Evolutionary conservation across 768 basidiomycete genomes (phyloP), one percentile per base, ranked within the genome.

Genomic region (Leucocoprinus leucothites): DNA sequence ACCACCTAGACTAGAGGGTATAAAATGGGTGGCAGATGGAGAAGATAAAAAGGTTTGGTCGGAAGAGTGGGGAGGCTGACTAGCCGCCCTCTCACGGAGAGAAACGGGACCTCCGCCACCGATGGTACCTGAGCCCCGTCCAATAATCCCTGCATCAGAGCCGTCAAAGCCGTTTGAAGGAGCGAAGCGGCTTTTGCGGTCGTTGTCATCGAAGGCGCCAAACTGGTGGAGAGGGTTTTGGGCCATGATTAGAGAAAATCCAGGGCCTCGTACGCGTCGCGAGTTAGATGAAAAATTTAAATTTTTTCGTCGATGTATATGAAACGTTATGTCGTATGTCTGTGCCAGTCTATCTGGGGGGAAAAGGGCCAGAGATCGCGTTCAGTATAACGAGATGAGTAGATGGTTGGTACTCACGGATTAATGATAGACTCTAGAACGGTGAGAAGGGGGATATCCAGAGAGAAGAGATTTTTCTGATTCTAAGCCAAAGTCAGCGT

Each of bases 41-140:
- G 83, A 82, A 19, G 76, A 71, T 48, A 82, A 63, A 57, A 76
- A 79, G 53, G 59, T 64, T 61, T 75, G 75, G 24, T 75, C 75
- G 44, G 79, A 75, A 3, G 74, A 69, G 58, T 78, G 79, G 2
- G 86, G 85, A 7, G 87, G 87, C 63, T 89, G 87, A 65, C 83
- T 85, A 1, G 86, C 79, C 41, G 87, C 86, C 56, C 87, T 74
- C 69, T 87, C 84, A 55, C 82, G 78, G 48, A 76, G 71, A 56
- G 78, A 74, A 56, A 71, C 69, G 51, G 73, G 62, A 35, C 74
- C 73, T 41, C 80, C 77, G 49, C 76, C 73, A 40, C 70, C 67
- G 45, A 69, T 66, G 40, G 70, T n/a, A 18, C 53, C 45, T 38
- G 45, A 48, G 13, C 53, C 53, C 3, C 53, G 45, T 14, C 53